Base-by-base conservation (phyloP, 352 stramenopile genomes). In the Pythium periplocum region DNA sequence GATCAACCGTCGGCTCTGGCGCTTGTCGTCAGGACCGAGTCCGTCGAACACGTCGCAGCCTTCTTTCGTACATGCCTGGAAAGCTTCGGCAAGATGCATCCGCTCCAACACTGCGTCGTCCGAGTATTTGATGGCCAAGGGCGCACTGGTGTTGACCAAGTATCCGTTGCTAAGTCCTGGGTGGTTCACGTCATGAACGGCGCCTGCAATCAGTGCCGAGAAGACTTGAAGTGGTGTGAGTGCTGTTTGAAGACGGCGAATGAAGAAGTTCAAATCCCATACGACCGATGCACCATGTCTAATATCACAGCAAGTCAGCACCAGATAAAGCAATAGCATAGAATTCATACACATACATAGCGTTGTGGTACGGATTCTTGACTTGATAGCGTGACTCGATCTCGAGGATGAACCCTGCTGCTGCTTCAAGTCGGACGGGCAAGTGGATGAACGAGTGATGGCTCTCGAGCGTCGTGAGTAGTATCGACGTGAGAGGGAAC, bases 161-260 rank as follows among this genome's bases (percentile, higher is more conserved):
- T 94, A 98, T 36, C 70, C 67, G 68, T 98, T 98, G 59, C 85
- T 98, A 11, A 93, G 80, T 7, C 94, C 94, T 0, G 87, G 83
- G 63, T 98, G 94, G 45, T 90, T 96, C 8, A 97, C 74, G 59
- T 98, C 94, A 59, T 98, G 94, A 31, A 95, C 73, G 2, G 94
- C 70, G 3, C 83, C 90, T n/a, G 91, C 86, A 8, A 98, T 54
- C 1, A 98, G 59, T 9, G 95, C 75, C n/a, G 86, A 83, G 37
- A 90, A 78, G 8, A 86, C 39, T 26, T 92, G 75, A 3, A 87
- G 50, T 0, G 78, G 60, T 4, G 68, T 66, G 10, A 62, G 66
- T 5, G 62, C 52, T 2, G 68, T 59, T 36, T 82, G 62, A 1
- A 88, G 63, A 1, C 69, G 67, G 2, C 63, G 68, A 6, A 92